Conservation (phyloP, 1,284 basidiomycete genomes). For the Malassezia pachydermatis region DNA sequence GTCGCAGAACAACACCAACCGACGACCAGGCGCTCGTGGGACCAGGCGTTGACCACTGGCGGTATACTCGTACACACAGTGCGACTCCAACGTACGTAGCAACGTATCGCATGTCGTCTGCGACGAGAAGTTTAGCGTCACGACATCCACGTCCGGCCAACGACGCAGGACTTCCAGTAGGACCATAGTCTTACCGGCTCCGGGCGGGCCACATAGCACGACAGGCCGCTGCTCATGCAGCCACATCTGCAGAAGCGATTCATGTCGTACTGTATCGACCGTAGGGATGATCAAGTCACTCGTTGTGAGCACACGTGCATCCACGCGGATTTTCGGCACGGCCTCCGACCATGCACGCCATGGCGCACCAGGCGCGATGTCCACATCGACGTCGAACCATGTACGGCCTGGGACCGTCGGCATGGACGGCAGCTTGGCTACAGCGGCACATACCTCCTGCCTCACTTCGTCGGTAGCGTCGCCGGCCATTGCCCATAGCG, state of each 20-base stretch:
- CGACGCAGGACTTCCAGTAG: constrained; percentile 97
- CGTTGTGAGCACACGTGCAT: constrained; percentile 86
- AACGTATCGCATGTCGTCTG: constrained; percentile 96
- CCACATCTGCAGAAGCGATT: constrained; percentile 97
- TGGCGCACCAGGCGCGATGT: constrained; percentile 50
- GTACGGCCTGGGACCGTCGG: constrained; percentile 61
- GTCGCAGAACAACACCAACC: constrained; percentile 98
- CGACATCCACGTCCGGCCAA: constrained; percentile 95
- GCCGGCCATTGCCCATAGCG: constrained; percentile 97
- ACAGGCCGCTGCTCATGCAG: constrained; percentile 96
- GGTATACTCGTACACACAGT: constrained; percentile 97
- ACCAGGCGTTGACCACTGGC: constrained; percentile 83
- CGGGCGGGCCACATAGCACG: constrained; percentile 95
- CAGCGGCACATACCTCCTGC: constrained; percentile 62
- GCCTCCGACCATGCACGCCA: constrained; percentile 75
- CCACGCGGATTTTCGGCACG: constrained; percentile 91
- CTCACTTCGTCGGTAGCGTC: constrained; percentile 84
- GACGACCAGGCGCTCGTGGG: constrained; percentile 86
- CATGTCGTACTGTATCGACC: constrained; percentile 95
- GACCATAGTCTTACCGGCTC: constrained; percentile 99
- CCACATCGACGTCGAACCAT: constrained; percentile 87
- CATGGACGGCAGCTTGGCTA: constrained; percentile 64
- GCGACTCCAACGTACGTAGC: constrained; percentile 98
- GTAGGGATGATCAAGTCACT: constrained; percentile 96
- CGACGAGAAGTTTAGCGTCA: constrained; percentile 97